Percentiles rank a stretch among this genome's conserved stretches.
These are phyloP conservation scores for Penstemon eatonii DNA, from an alignment of 257 asterid genomes.

Conservation along the genomic window DNA sequence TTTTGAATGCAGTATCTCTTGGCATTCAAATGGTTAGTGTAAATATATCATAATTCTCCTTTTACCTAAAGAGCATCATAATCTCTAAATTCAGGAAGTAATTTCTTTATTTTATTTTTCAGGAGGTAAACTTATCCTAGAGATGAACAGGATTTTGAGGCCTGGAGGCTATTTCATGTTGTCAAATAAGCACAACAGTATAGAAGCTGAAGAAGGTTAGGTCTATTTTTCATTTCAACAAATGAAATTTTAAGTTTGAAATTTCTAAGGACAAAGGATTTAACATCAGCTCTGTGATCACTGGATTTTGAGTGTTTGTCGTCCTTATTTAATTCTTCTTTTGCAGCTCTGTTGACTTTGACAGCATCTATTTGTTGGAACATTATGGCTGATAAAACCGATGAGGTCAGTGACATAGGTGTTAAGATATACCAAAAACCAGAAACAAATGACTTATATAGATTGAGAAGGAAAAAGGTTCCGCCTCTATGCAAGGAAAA, in stretches of 20 bases:
- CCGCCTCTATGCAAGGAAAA: constrained; percentile 89
- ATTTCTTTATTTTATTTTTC: constrained; percentile 33
- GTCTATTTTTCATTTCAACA: constrained; percentile 21
- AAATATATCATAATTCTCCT: constrained; percentile 24
- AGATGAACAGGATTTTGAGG: constrained; percentile 91
- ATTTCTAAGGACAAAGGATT: background rate
- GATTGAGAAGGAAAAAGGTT: constrained; percentile 67
- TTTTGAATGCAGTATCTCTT: constrained; percentile 67
- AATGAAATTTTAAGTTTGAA: constrained; percentile 11
- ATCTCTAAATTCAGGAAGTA: background rate
- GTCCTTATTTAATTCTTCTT: constrained; percentile 22
- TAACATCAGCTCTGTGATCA: background rate
- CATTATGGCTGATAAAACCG: constrained; percentile 84
- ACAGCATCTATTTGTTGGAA: constrained; percentile 91
- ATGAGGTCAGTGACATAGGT: constrained; percentile 82
- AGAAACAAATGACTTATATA: constrained; percentile 67
- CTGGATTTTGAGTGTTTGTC: constrained; percentile 16
- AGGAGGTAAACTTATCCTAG: constrained; percentile 87
- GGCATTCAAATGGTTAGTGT: constrained; percentile 84
- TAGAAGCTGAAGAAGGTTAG: constrained; percentile 93
- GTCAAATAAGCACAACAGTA: constrained; percentile 68
- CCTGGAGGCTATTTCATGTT: constrained; percentile 94
- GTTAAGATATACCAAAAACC: constrained; percentile 90
- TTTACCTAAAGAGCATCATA: background rate
- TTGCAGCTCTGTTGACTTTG: constrained; percentile 70